A percentile compares a stretch with the other conserved stretches of the same genome.
Evolutionary conservation across 2,329 filamentous ascomycete species (phyloP).

Genomic region (Colletotrichum lindemuthianum): DNA sequence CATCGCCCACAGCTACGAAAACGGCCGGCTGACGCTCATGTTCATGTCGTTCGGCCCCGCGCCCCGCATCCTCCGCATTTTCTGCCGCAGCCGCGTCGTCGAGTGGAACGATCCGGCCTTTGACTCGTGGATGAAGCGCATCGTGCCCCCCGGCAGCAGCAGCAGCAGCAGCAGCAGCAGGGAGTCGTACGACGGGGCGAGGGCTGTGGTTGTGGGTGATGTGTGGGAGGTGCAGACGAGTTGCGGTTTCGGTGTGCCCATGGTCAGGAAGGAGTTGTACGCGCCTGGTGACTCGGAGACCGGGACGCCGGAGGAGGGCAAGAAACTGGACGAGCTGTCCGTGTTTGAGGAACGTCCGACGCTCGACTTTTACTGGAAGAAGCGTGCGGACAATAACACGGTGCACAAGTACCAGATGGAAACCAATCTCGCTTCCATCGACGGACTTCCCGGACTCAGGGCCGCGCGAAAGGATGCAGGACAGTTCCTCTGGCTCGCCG

Average conservation of each 20-base stretch:
- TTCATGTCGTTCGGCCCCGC: slow-evolving; percentile 72
- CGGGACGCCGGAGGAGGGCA: slow-evolving; percentile 34
- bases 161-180: slow-evolving; percentile 34
- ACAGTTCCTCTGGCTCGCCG: slow-evolving; percentile 56
- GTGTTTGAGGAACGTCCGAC: slow-evolving; percentile 66
- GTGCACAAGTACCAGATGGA: slow-evolving; percentile 65
- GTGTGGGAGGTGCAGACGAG: slow-evolving; percentile 74
- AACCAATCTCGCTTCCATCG: slow-evolving; percentile 66
- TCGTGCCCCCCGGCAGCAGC: slow-evolving; percentile 46
- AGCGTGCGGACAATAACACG: slow-evolving; percentile 58
- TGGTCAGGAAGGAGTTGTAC: slow-evolving; percentile 55
- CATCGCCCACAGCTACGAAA: slow-evolving; percentile 79
- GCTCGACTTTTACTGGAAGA: slow-evolving; percentile 61
- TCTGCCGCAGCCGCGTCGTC: slow-evolving; percentile 67
- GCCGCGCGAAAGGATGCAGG: slow-evolving; percentile 61
- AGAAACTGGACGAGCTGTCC: slow-evolving; percentile 47
- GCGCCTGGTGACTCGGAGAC: slow-evolving; percentile 38
- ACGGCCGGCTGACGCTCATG: slow-evolving; percentile 78
- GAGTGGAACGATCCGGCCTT: slow-evolving; percentile 68
- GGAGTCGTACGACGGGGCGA: slow-evolving; percentile 56
- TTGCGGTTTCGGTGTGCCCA: slow-evolving; percentile 73
- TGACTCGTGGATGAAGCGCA: slow-evolving; percentile 54
- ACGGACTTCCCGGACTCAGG: slow-evolving; percentile 67
- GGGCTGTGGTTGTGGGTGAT: slow-evolving; percentile 70
- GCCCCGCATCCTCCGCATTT: slow-evolving; percentile 72